Evolutionary conservation across 495 filamentous ascomycete genomes (phyloP).

Genomic region (Aspergillus sclerotiicarbonarius): DNA sequence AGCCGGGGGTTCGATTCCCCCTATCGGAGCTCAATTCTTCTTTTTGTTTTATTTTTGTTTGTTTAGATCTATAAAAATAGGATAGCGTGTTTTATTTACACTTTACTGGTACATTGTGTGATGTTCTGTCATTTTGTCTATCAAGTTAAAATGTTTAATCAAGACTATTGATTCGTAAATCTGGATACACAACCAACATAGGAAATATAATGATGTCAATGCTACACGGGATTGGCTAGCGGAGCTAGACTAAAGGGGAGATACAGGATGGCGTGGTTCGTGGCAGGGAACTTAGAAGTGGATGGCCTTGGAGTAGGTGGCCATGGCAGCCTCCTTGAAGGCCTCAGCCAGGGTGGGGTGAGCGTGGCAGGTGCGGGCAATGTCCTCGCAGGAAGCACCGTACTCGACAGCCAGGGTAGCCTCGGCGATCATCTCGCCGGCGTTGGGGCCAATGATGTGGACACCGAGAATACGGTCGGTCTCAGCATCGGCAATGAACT

Average conservation of each 20-base stretch:
- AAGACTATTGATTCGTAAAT: slow-evolving; percentile 25
- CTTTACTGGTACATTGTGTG: no score
- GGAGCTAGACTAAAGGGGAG: slow-evolving; percentile 40
- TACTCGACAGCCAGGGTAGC: slow-evolving; percentile 95
- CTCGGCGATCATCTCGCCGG: slow-evolving; percentile 99
- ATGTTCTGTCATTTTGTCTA: background rate
- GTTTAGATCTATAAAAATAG: background rate
- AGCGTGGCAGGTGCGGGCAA: slow-evolving; percentile 92
- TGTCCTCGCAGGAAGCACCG: slow-evolving; percentile 90
- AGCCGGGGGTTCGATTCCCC: slow-evolving; percentile 44
- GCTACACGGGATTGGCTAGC: slow-evolving; percentile 48
- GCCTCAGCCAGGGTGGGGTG: slow-evolving; percentile 96
- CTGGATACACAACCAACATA: slow-evolving; percentile 26
- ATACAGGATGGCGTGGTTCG: slow-evolving; percentile 29
- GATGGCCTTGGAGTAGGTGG: slow-evolving; percentile 92
- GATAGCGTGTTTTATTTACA: no score
- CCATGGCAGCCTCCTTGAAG: slow-evolving; percentile 99
- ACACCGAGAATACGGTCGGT: slow-evolving; percentile 93
- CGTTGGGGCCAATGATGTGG: slow-evolving; percentile 94
- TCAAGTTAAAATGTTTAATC: background rate
- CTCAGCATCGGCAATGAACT: slow-evolving; percentile 95
- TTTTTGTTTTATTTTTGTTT: background rate
- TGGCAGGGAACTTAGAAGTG: slow-evolving; percentile 68
- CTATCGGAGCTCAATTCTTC: slow-evolving; percentile 21
- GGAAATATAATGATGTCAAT: slow-evolving; percentile 44